A percentile compares a stretch with the other conserved stretches of the same genome.
These are phyloP conservation scores for Epichloe sibirici DNA, from an alignment of 2,329 filamentous ascomycete species.

Conservation along the genomic window DNA sequence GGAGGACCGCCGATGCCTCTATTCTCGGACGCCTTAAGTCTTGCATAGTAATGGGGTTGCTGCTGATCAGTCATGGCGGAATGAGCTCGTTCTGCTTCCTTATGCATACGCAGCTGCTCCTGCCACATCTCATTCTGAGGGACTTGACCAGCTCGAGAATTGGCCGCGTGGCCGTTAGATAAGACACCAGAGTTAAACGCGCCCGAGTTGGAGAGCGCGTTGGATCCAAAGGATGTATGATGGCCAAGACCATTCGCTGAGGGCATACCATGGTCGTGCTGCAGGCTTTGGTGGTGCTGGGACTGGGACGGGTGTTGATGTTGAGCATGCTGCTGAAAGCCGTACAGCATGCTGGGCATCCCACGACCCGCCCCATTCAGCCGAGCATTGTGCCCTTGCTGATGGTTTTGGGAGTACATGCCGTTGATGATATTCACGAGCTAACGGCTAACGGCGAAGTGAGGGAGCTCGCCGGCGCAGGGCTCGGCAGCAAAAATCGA, in stretches of 20 bases:
- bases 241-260: conserved; percentile 41
- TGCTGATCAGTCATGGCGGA: conserved; percentile 57
- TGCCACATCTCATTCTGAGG: conserved; percentile 66
- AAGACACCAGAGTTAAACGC: conserved; percentile 42
- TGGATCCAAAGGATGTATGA: conserved; percentile 22
- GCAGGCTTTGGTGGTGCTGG: conserved; percentile 49
- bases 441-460: conserved; percentile 8
- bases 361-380: conserved; percentile 50
- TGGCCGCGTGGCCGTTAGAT: conserved; percentile 43
- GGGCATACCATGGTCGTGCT: conserved; percentile 45
- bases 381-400: conserved; percentile 63
- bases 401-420: conserved; percentile 65
- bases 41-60: conserved; percentile 58
- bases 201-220: conserved; percentile 49
- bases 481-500: conserved; percentile 15
- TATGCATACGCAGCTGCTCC: conserved; percentile 70
- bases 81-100: conserved; percentile 62
- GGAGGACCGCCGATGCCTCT: conserved; percentile 49
- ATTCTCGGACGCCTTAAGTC: conserved; percentile 58
- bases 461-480: conserved; percentile 15
- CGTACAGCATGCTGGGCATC: conserved; percentile 55
- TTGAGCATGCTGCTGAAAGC: conserved; percentile 50
- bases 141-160: conserved; percentile 35
- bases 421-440: conserved; percentile 20
- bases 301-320: conserved; percentile 52